Evolutionary conservation across 768 basidiomycete species (phyloP), one percentile per base, ranked within the genome.

Genomic region (Serpula lacrymans): DNA sequence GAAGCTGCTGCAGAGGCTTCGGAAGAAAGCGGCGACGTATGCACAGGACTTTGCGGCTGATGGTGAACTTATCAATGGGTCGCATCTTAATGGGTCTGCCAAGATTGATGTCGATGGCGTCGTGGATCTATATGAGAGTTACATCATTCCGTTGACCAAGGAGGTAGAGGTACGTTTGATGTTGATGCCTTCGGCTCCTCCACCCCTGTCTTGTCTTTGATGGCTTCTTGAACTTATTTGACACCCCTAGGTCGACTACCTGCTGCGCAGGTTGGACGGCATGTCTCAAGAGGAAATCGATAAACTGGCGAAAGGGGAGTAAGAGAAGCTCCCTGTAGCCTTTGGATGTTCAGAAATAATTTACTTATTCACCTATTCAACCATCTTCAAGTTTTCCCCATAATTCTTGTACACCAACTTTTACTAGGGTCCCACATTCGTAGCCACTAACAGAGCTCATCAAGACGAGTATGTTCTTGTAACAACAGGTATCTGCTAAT

Each of bases 101-200:
- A 94, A 93, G 70, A 88, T 99, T 46, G 93, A 96, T 45, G 85
- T 93, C 0, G 90, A 93, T 48, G 84, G 87, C 29, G 91, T 99
- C 12, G 87, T 96, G 17, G 84, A 90, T 57, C 63, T 99, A 47
- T 99, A 99, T 57, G 83, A 93, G 58, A 88, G 85, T 55, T 92
- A 85, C 54, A 93, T 99, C 49, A 99, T 99, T 43, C 96, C 96
- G 7, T 62, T 99, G 49, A 99, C 96, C 1, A 97, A 95, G 63
- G 92, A 96, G 57, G 90, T 99, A 43, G 96, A 99, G 89, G 95
- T 95, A 58, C 34, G 11, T 17, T 17, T 42, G 18, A 7, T 42
- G 20, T 30, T 32, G 12, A 4, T 14, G 3, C 23, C 7, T 6
- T 5, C 17, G 29, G 32, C 22, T 18, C 36, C 8, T 11, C 17